These are phyloP conservation scores for Candida cerambycidarum DNA, from an alignment of 805 yeast species.

Conservation along the genomic window DNA sequence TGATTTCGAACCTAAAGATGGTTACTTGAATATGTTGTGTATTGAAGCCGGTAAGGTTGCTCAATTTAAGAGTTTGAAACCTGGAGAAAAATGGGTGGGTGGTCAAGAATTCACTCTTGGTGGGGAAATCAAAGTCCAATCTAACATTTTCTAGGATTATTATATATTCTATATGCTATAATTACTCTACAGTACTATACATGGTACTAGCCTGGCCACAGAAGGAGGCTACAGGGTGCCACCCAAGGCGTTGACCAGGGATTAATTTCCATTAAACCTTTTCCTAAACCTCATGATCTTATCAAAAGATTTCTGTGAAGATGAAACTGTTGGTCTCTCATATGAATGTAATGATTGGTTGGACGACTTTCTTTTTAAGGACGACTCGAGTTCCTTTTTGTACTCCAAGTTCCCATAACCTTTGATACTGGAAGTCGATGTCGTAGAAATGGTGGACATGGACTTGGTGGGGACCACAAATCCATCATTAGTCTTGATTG, in stretches of 20 bases:
- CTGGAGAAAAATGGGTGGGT: constrained; percentile 79
- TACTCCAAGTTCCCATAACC: background rate
- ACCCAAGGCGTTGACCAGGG: too few species aligned
- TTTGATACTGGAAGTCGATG: background rate
- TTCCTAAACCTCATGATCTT: constrained; percentile 36
- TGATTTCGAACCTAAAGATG: constrained; percentile 85
- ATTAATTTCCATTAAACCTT: constrained; percentile 21
- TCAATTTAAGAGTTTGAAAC: constrained; percentile 58
- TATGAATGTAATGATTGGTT: constrained; percentile 18
- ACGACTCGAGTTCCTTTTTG: constrained; percentile 7
- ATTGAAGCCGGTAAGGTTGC: constrained; percentile 91
- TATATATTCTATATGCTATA: constrained; percentile 1
- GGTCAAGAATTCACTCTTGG: constrained; percentile 58
- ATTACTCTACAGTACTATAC: constrained; percentile 9
- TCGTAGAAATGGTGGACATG: constrained; percentile 2
- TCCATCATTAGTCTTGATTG: constrained; percentile 1
- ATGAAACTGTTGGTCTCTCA: constrained; percentile 42
- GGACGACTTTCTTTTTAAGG: constrained; percentile 10
- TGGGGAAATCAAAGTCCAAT: constrained; percentile 63
- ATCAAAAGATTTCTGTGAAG: constrained; percentile 33
- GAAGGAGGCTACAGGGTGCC: too few species aligned
- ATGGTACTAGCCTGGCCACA: background rate
- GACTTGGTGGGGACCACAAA: constrained; percentile 6
- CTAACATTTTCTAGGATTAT: constrained; percentile 34
- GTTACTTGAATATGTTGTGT: constrained; percentile 86